Evolutionary conservation across 2,329 filamentous ascomycete species (phyloP).

Genomic region (Trichoderma sp.): DNA sequence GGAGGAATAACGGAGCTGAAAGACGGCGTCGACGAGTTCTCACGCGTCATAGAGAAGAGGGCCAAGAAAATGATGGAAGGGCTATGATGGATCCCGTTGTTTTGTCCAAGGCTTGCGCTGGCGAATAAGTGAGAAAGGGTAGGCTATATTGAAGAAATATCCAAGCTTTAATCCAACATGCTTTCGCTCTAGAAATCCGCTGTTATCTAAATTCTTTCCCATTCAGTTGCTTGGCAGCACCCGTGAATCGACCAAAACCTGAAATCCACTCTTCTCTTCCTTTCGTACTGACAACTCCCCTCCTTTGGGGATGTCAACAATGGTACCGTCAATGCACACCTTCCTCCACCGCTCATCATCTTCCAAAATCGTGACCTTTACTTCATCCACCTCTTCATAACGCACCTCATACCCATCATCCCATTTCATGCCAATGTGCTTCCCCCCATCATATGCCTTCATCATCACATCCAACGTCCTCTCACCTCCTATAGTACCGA

Average conservation of each 20-base stretch:
- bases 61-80: conserved; percentile 43
- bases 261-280: conserved; percentile 41
- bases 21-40: conserved; percentile 63
- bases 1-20: conserved; percentile 55
- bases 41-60: conserved; percentile 58
- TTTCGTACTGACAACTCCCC: conserved; percentile 68
- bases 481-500: conserved; percentile 62
- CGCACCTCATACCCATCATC: conserved; percentile 58
- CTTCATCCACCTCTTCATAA: conserved; percentile 67
- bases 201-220: not conserved
- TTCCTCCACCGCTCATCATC: conserved; percentile 73
- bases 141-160: not conserved
- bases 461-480: conserved; percentile 76
- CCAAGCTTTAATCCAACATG: not conserved
- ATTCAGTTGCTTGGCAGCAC: conserved; percentile 21
- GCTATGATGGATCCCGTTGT: not conserved
- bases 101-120: not conserved
- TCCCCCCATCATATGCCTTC: conserved; percentile 56
- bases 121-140: not conserved
- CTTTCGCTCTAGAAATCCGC: not conserved
- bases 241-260: conserved; percentile 42
- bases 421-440: conserved; percentile 52
- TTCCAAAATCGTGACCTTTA: conserved; percentile 66
- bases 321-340: conserved; percentile 88
- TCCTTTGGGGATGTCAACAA: conserved; percentile 66